Conservation (phyloP, 1,284 basidiomycete genomes). For the Bjerkandera adusta region DNA sequence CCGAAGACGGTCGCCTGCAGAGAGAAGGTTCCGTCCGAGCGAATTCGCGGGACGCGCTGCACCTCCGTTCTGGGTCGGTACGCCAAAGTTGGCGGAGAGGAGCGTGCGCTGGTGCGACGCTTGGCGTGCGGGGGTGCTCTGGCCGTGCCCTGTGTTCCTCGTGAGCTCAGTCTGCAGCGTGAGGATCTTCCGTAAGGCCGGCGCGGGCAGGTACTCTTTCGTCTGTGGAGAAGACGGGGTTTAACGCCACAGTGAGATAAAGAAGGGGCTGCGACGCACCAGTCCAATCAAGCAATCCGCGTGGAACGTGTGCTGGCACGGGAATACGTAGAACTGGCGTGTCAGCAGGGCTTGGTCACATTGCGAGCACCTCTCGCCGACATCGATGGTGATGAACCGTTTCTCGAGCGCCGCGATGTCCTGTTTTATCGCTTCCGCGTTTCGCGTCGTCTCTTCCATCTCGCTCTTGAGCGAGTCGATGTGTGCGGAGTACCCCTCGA, state of each 20-base stretch:
- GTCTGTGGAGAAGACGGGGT: slow-evolving; percentile 49
- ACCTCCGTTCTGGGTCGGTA: slow-evolving; percentile 53
- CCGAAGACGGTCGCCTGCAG: slow-evolving; percentile 84
- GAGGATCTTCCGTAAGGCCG: slow-evolving; percentile 80
- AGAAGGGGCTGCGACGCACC: slow-evolving; percentile 55
- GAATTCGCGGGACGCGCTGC: slow-evolving; percentile 46
- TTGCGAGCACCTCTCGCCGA: slow-evolving; percentile 81
- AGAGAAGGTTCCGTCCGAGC: slow-evolving; percentile 78
- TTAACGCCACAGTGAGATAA: slow-evolving; percentile 5
- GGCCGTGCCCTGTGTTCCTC: slow-evolving; percentile 43
- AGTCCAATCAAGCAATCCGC: slow-evolving; percentile 91
- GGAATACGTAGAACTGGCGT: slow-evolving; percentile 97
- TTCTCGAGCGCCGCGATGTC: slow-evolving; percentile 86
- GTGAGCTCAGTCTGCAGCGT: slow-evolving; percentile 82
- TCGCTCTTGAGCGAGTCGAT: slow-evolving; percentile 91
- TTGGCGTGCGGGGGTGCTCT: slow-evolving; percentile 39
- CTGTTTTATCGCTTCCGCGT: slow-evolving; percentile 90
- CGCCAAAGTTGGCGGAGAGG: slow-evolving; percentile 70
- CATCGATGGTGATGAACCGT: slow-evolving; percentile 93
- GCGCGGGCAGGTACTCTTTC: slow-evolving; percentile 84
- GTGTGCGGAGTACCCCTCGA: slow-evolving; percentile 92
- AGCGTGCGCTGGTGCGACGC: slow-evolving; percentile 58
- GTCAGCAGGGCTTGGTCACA: slow-evolving; percentile 79
- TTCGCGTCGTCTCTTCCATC: slow-evolving; percentile 94
- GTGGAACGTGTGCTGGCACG: slow-evolving; percentile 95